Percentiles rank a stretch among this genome's conserved stretches.
Evolutionary conservation across 179 eudicot species (phyloP).

Genomic region (Beta macrorhiza): DNA sequence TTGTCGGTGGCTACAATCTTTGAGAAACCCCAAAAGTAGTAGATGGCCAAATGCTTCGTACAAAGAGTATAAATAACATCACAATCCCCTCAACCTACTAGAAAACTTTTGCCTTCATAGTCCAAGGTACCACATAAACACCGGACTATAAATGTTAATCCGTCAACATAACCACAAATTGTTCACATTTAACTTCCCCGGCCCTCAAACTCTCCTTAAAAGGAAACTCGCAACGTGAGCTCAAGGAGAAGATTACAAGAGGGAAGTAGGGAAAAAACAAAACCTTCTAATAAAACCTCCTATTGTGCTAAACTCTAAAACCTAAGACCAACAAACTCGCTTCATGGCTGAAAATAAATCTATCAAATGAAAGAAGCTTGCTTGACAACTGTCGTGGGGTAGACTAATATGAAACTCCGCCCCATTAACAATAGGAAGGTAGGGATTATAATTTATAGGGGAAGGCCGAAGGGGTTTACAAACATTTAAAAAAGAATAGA

Average conservation of each 20-base stretch:
- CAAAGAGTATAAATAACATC: not conserved
- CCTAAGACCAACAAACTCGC: no score
- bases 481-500: not conserved
- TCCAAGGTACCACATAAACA: not conserved
- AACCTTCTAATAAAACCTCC: not conserved
- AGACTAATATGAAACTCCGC: not conserved
- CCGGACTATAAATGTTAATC: not conserved
- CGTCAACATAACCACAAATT: not conserved
- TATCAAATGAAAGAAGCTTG: no score
- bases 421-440: not conserved
- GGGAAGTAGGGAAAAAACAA: no score
- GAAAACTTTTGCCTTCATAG: not conserved
- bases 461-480: no score
- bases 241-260: no score
- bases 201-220: not conserved
- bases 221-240: not conserved
- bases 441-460: no score
- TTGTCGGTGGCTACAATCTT: not conserved
- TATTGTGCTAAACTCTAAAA: not conserved
- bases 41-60: not conserved
- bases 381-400: not conserved
- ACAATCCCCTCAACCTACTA: not conserved
- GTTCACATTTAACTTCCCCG: not conserved
- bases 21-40: not conserved
- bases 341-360: no score